Evolutionary conservation across 345 rosid genomes (phyloP).

Genomic region (Salix brachista): DNA sequence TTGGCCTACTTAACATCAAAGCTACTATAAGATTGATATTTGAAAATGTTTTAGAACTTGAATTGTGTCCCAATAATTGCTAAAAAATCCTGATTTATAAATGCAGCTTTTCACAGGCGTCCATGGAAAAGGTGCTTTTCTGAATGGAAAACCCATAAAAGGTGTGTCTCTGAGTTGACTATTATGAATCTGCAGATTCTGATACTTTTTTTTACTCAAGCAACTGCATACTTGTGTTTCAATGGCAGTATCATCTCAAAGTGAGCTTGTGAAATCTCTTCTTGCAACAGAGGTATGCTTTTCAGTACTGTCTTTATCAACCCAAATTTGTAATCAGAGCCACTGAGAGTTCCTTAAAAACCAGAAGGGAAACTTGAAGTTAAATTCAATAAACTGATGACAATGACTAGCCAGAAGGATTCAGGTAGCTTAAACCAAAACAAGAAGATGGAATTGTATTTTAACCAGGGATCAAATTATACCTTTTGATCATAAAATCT

Average conservation of each 20-base stretch:
- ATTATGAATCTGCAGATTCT: neutral
- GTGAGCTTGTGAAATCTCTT: conserved; percentile 74
- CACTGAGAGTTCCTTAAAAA: neutral
- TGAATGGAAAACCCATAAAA: conserved; percentile 76
- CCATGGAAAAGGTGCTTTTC: conserved; percentile 71
- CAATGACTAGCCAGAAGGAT: neutral
- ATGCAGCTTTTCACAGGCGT: conserved; percentile 75
- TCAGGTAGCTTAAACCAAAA: neutral
- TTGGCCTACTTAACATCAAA: neutral
- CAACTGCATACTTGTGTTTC: conserved; percentile 13
- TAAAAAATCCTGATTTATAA: conserved; percentile 9
- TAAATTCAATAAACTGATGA: neutral
- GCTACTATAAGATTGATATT: neutral
- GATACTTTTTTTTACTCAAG: neutral
- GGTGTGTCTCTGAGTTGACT: conserved; percentile 33
- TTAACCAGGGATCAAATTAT: neutral
- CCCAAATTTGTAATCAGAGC: neutral
- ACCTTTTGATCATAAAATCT: neutral
- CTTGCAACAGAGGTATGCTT: conserved; percentile 75
- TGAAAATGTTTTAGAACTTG: neutral
- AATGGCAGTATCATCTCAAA: conserved; percentile 65
- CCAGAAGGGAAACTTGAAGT: neutral
- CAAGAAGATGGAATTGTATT: neutral
- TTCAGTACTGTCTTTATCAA: neutral
- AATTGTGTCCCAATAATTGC: neutral